Conservation (phyloP, 768 basidiomycete species). For the Collybiopsis confluens region DNA sequence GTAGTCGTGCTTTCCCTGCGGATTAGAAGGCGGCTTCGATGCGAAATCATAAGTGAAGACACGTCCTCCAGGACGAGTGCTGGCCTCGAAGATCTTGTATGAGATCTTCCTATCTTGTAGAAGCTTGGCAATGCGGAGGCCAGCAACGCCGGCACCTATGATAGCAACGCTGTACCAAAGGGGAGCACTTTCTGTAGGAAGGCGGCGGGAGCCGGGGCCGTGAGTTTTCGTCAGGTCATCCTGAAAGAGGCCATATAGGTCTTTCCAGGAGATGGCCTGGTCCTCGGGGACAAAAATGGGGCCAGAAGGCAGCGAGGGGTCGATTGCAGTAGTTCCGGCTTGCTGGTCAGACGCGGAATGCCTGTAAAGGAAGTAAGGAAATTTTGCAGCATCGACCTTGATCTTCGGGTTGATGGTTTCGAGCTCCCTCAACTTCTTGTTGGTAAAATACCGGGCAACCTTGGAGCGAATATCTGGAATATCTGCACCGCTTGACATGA, state of each 20-base stretch:
- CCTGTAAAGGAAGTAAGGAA: not conserved
- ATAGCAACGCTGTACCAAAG: not conserved
- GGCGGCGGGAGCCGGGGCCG: too few species aligned
- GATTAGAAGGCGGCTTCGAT: not conserved
- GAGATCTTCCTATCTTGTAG: slow-evolving; percentile 5
- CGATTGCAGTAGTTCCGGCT: not conserved
- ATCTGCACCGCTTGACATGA: not conserved
- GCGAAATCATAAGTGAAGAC: slow-evolving; percentile 13
- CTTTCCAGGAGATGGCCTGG: not conserved
- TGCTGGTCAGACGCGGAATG: too few species aligned
- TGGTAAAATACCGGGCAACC: not conserved
- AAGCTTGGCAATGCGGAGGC: slow-evolving; percentile 13
- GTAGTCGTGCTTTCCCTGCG: not conserved
- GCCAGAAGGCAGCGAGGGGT: not conserved
- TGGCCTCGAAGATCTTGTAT: slow-evolving; percentile 15
- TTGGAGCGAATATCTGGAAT: not conserved
- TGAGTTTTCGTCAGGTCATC: not conserved
- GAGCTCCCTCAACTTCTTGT: not conserved
- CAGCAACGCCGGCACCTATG: slow-evolving; percentile 14
- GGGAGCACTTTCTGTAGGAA: not conserved
- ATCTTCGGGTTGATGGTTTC: not conserved
- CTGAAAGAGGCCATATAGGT: not conserved
- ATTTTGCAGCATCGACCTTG: not conserved
- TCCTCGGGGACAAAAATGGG: not conserved
- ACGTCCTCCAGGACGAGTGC: slow-evolving; percentile 9